Percentiles rank a stretch among this genome's conserved stretches.
Conservation (phyloP, 2,329 filamentous ascomycete genomes). For the Trichoderma asperellum region DNA sequence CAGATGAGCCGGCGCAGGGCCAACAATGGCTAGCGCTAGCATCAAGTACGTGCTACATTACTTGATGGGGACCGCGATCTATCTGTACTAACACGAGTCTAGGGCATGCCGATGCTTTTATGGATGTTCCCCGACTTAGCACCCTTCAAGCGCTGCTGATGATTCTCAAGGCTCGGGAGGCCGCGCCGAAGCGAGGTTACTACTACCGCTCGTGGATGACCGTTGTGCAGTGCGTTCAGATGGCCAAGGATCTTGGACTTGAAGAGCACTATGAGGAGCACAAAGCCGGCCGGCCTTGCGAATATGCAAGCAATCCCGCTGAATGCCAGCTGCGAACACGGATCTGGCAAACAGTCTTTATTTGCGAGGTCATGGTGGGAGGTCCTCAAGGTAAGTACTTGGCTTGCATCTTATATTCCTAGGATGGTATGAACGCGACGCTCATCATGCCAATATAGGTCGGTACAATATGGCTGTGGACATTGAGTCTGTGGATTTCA, state of each 20-base stretch:
- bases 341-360: conserved; percentile 86
- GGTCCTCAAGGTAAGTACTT: conserved; percentile 83
- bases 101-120: conserved; percentile 92
- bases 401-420: background rate
- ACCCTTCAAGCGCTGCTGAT: conserved; percentile 90
- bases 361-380: conserved; percentile 90
- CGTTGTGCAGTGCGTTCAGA: conserved; percentile 86
- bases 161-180: conserved; percentile 86
- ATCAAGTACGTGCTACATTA: conserved; percentile 62
- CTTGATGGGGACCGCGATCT: background rate
- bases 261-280: conserved; percentile 86
- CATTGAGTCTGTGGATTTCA: conserved; percentile 75
- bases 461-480: conserved; percentile 79
- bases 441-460: conserved; percentile 49
- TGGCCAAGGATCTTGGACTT: conserved; percentile 88
- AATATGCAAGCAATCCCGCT: conserved; percentile 56
- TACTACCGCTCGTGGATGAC: conserved; percentile 98
- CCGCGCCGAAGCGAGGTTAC: conserved; percentile 89
- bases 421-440: background rate
- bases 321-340: conserved; percentile 86
- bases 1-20: conserved; percentile 81
- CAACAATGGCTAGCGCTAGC: conserved; percentile 93
- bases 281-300: conserved; percentile 70
- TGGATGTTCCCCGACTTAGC: conserved; percentile 86
- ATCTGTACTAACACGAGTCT: conserved; percentile 5